A percentile compares a stretch with the other conserved stretches of the same genome.
Conservation (phyloP, 2,329 filamentous ascomycete species). For the Dactylellina parvicollis region DNA sequence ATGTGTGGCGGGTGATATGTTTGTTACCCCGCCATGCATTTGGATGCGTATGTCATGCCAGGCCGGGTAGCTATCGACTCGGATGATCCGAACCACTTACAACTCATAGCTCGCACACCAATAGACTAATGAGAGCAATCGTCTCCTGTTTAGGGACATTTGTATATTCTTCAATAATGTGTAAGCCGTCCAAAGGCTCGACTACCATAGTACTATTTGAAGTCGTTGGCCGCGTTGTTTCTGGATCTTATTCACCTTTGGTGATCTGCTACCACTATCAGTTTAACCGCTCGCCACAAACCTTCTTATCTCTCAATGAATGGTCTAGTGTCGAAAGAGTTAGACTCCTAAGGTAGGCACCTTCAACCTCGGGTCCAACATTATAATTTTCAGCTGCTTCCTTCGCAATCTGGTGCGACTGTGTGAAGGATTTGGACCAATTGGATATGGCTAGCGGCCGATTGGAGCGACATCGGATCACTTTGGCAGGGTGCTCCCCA, state of each 20-base stretch:
- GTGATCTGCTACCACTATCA: too few species aligned
- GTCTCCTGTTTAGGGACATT: too few species aligned
- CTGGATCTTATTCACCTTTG: too few species aligned
- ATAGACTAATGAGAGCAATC: too few species aligned
- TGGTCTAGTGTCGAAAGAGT: too few species aligned
- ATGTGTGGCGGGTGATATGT: constrained; percentile 5
- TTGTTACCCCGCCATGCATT: constrained; percentile 15
- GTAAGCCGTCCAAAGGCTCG: too few species aligned
- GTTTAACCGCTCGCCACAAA: not conserved
- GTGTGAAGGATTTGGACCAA: not conserved
- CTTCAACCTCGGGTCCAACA: not conserved
- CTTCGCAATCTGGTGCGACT: not conserved
- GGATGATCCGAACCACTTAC: not conserved
- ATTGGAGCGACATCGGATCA: constrained; percentile 53
- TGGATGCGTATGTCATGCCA: not conserved
- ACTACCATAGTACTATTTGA: too few species aligned
- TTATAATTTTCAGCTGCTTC: not conserved
- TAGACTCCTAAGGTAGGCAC: not conserved
- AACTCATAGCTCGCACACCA: not conserved
- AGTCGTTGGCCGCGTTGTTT: too few species aligned
- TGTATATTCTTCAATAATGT: too few species aligned
- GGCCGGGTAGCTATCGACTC: not conserved
- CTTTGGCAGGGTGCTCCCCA: constrained; percentile 31
- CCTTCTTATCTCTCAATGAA: too few species aligned
- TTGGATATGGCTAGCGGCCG: not conserved